Percentiles rank a stretch among this genome's conserved stretches.
phyloP scores from a whole-genome alignment of 169 alveolate species.

The Plasmodium yoelii region DNA sequence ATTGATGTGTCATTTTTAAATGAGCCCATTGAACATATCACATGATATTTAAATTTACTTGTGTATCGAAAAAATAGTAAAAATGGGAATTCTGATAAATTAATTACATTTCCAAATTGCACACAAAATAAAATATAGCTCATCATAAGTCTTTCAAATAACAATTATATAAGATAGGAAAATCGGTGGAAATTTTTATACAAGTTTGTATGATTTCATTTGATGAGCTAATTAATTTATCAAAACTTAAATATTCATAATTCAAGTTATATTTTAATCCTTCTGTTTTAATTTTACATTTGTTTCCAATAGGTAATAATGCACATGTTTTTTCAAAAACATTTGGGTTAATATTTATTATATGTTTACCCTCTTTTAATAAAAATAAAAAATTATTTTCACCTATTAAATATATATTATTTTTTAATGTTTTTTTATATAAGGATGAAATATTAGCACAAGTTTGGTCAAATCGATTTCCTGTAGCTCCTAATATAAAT shows the following conservation, averaged over 20 bases:
- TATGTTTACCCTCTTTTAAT: slow-evolving; percentile 49
- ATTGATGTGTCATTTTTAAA: too few species aligned
- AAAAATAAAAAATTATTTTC: slow-evolving; percentile 74
- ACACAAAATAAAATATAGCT: background rate
- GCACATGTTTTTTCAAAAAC: slow-evolving; percentile 58
- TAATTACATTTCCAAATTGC: background rate
- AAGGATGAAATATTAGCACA: slow-evolving; percentile 68
- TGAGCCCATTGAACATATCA: too few species aligned
- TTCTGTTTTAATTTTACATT: slow-evolving; percentile 66
- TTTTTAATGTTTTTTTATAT: slow-evolving; percentile 29
- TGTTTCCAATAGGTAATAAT: slow-evolving; percentile 55
- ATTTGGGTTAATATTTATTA: slow-evolving; percentile 18
- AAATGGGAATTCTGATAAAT: too few species aligned
- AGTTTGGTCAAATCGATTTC: slow-evolving; percentile 76
- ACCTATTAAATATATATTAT: slow-evolving; percentile 65
- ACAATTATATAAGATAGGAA: slow-evolving; percentile 50
- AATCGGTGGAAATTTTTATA: slow-evolving; percentile 17
- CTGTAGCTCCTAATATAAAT: slow-evolving; percentile 70
- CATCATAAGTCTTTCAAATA: slow-evolving; percentile 2
- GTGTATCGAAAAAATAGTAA: too few species aligned
- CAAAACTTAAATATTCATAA: slow-evolving; percentile 67
- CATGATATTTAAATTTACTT: too few species aligned
- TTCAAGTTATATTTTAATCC: slow-evolving; percentile 70
- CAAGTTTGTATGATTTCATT: slow-evolving; percentile 37
- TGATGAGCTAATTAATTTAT: slow-evolving; percentile 60